phyloP scores from a whole-genome alignment of 1,139 yeast genomes.

The Scheffersomyces stambukii region DNA sequence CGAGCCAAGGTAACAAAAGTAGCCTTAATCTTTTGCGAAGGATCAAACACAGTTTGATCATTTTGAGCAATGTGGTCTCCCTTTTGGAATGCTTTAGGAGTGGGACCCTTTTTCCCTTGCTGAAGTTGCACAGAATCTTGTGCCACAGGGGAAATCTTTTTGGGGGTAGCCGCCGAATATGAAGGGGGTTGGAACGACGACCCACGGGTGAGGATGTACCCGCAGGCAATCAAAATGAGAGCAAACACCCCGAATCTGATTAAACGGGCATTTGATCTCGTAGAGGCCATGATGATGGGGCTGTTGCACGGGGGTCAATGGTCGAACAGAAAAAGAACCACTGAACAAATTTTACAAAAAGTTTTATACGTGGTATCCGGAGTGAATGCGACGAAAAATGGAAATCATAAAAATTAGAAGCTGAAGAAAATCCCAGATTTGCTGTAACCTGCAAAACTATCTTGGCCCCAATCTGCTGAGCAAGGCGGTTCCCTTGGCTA shows the following conservation, averaged over 20 bases:
- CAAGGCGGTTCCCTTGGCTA: too few relatives aligned
- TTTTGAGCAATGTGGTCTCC: conserved; percentile 4
- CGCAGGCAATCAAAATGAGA: conserved; percentile 51
- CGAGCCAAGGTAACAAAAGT: conserved; percentile 45
- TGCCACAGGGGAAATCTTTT: conserved; percentile 2
- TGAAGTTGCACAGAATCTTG: conserved; percentile 1
- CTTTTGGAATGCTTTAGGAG: conserved; percentile 4
- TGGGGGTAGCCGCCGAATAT: conserved; percentile 3
- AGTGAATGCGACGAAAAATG: background rate
- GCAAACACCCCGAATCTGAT: conserved; percentile 61
- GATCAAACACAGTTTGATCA: conserved; percentile 4
- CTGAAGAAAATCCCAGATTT: background rate
- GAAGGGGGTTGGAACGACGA: conserved; percentile 39
- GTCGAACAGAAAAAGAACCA: too few relatives aligned
- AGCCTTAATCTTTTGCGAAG: conserved; percentile 33
- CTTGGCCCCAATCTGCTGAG: too few relatives aligned
- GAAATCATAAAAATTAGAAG: background rate
- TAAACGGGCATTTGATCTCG: conserved; percentile 61
- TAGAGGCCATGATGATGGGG: conserved; percentile 27
- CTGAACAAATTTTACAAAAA: too few relatives aligned
- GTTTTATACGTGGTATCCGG: background rate
- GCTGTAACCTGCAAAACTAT: too few relatives aligned
- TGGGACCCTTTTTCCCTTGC: conserved; percentile 5
- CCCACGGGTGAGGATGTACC: conserved; percentile 59
- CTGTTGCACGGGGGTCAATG: too few relatives aligned